Evolutionary conservation across 306 rosid species (phyloP).

Genomic region (Comarum palustre): DNA sequence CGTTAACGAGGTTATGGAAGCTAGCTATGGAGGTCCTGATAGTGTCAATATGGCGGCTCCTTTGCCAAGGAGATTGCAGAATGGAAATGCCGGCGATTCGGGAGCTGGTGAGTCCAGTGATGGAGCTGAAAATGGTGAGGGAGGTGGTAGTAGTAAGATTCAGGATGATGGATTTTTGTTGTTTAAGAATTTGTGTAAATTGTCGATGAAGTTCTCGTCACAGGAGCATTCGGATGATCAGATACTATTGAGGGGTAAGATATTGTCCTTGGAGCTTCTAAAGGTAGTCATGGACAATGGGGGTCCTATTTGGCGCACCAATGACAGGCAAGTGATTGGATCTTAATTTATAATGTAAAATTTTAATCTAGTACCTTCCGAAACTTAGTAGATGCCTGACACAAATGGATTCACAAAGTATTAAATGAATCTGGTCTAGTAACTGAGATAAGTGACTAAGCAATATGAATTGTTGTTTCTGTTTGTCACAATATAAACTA

Average conservation of each 20-base stretch:
- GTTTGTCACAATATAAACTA: background rate
- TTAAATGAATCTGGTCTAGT: background rate
- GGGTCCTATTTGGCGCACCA: conserved; percentile 68
- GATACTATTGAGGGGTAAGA: conserved; percentile 87
- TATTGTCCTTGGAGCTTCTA: conserved; percentile 92
- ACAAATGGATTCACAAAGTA: background rate
- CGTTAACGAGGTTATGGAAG: conserved; percentile 78
- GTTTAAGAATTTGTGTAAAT: conserved; percentile 84
- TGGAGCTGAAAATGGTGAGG: conserved; percentile 38
- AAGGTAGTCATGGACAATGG: conserved; percentile 88
- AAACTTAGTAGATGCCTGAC: background rate
- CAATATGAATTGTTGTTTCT: background rate
- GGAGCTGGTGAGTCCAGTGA: conserved; percentile 34
- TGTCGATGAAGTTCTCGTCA: conserved; percentile 94
- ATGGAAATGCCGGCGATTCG: conserved; percentile 31
- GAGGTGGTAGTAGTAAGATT: conserved; percentile 61
- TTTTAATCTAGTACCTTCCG: too few species aligned
- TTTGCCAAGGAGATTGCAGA: conserved; percentile 28
- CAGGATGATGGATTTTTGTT: conserved; percentile 89
- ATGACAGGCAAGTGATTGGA: conserved; percentile 72
- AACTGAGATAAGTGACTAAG: background rate
- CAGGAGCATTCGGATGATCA: conserved; percentile 89
- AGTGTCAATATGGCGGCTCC: conserved; percentile 15
- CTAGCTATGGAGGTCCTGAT: conserved; percentile 53
- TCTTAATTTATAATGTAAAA: background rate